Conservation (phyloP, 2,329 filamentous ascomycete genomes). For the Colletotrichum theobromicola region DNA sequence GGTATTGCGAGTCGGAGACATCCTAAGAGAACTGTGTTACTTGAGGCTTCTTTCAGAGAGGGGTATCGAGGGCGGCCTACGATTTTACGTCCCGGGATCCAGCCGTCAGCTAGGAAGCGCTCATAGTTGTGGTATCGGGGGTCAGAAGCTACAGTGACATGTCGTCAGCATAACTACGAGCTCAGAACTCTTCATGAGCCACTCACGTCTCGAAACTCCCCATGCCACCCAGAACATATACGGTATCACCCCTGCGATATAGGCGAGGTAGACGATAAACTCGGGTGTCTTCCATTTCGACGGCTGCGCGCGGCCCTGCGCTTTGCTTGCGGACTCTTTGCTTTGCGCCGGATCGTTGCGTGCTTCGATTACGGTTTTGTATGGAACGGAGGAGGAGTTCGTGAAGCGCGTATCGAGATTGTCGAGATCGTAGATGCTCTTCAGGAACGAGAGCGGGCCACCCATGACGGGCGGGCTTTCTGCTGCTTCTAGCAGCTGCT, state of each 20-base stretch:
- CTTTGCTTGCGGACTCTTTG: slow-evolving; percentile 47
- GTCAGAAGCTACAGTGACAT: slow-evolving; percentile 67
- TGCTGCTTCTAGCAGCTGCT: neutral
- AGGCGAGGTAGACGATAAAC: slow-evolving; percentile 80
- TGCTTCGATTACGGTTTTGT: slow-evolving; percentile 61
- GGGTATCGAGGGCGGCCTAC: slow-evolving; percentile 50
- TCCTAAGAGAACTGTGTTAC: slow-evolving; percentile 63
- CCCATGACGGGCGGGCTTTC: slow-evolving; percentile 40
- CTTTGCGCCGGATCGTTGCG: slow-evolving; percentile 40
- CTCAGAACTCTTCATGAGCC: neutral
- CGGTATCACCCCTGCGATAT: slow-evolving; percentile 72
- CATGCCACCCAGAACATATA: slow-evolving; percentile 92
- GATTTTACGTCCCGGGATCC: slow-evolving; percentile 91
- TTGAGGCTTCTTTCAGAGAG: neutral
- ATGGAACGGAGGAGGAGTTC: slow-evolving; percentile 71
- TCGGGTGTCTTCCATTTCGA: slow-evolving; percentile 87
- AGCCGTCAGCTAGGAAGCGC: slow-evolving; percentile 75
- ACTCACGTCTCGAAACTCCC: slow-evolving; percentile 80
- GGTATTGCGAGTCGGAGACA: slow-evolving; percentile 88
- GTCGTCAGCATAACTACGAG: neutral
- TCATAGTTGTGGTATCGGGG: slow-evolving; percentile 81
- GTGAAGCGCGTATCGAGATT: slow-evolving; percentile 70
- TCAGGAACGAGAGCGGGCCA: slow-evolving; percentile 43
- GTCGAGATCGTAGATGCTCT: slow-evolving; percentile 67
- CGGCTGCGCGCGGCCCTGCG: slow-evolving; percentile 52